These are phyloP conservation scores for Panaeolus papilionaceus DNA, from an alignment of 768 basidiomycete genomes.

Conservation along the genomic window DNA sequence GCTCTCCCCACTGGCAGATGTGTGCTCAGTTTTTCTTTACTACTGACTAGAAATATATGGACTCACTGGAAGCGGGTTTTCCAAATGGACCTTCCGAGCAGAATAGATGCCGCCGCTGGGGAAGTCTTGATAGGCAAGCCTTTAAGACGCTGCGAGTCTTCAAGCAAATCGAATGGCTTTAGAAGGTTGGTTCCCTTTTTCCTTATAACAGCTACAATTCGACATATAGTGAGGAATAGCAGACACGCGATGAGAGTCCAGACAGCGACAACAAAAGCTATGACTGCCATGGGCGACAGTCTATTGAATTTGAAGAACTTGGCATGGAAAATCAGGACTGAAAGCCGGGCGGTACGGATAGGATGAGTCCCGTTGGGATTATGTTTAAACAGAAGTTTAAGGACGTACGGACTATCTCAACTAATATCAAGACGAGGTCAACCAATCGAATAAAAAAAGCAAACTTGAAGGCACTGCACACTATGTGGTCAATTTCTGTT, in stretches of 20 bases:
- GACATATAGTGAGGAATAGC: background rate
- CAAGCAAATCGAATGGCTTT: constrained; percentile 4
- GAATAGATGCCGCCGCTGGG: background rate
- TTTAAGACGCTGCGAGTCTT: constrained; percentile 10
- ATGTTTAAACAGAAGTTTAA: background rate
- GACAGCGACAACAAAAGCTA: background rate
- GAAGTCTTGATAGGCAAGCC: background rate
- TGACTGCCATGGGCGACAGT: background rate
- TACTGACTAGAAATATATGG: background rate
- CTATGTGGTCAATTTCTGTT: background rate
- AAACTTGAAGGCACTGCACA: background rate
- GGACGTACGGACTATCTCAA: background rate
- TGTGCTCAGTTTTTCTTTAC: background rate
- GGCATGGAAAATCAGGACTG: background rate
- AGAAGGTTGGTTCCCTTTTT: background rate
- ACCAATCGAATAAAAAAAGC: background rate
- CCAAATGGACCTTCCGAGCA: background rate
- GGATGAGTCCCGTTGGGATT: background rate
- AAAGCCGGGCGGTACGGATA: background rate
- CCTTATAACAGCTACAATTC: background rate
- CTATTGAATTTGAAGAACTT: background rate
- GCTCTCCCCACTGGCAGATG: background rate
- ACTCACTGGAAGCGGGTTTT: background rate
- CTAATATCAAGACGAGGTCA: background rate
- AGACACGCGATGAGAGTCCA: background rate